Conservation (phyloP, 2,329 filamentous ascomycete genomes). For the Fusarium aywerte region DNA sequence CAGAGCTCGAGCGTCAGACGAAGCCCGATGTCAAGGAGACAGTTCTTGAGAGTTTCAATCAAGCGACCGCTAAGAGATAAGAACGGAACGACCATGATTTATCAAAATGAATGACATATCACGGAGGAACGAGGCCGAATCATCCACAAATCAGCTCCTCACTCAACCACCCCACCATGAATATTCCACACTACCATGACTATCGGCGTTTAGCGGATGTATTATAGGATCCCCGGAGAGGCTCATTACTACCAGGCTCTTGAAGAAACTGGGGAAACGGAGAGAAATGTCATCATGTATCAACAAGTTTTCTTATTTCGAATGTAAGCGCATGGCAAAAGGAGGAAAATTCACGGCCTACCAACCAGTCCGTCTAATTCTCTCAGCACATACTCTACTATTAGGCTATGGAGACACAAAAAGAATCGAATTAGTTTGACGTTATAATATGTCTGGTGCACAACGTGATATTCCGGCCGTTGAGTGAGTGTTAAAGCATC, state of each 20-base stretch:
- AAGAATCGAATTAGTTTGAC: conserved; percentile 30
- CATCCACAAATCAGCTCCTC: conserved; percentile 27
- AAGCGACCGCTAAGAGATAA: conserved; percentile 50
- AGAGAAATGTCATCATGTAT: conserved; percentile 38
- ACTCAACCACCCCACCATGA: conserved; percentile 30
- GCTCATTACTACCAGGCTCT: conserved; percentile 26
- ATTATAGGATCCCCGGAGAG: conserved; percentile 42
- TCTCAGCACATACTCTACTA: conserved; percentile 9
- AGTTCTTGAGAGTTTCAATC: conserved; percentile 55
- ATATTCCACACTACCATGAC: conserved; percentile 40
- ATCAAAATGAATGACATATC: not conserved
- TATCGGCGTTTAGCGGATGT: conserved; percentile 48
- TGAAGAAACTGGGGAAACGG: conserved; percentile 8
- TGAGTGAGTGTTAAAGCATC: not conserved
- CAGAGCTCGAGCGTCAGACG: conserved; percentile 18
- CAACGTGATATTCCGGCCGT: not conserved
- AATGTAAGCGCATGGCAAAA: conserved; percentile 28
- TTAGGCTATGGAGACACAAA: conserved; percentile 10
- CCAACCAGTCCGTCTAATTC: conserved; percentile 8
- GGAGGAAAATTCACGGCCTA: conserved; percentile 25
- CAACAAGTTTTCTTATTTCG: conserved; percentile 34
- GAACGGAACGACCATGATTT: not conserved
- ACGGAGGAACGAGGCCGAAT: conserved; percentile 4
- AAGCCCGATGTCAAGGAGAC: conserved; percentile 52
- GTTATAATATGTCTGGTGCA: not conserved